These are phyloP conservation scores for Tolypocladium tropicale DNA, from an alignment of 2,329 filamentous ascomycete genomes.

Conservation along the genomic window DNA sequence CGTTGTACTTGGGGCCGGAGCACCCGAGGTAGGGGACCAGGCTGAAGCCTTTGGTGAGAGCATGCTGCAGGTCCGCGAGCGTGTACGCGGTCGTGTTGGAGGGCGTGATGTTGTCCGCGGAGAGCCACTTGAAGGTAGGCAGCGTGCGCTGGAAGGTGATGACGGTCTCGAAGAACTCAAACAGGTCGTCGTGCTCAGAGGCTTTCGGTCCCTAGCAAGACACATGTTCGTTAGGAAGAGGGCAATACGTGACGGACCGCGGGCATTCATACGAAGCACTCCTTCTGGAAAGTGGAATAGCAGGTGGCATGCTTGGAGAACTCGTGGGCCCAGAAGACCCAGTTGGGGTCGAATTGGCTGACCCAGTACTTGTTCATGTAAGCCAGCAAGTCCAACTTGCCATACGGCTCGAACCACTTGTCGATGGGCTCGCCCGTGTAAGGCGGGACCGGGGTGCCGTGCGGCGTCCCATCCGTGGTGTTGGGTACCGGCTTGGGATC, in stretches of 20 bases:
- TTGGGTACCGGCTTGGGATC: conserved; percentile 52
- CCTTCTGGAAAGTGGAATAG: conserved; percentile 53
- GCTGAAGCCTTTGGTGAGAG: conserved; percentile 39
- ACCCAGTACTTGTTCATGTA: conserved; percentile 61
- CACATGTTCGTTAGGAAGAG: no score
- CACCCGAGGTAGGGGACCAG: conserved; percentile 51
- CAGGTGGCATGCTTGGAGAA: conserved; percentile 61
- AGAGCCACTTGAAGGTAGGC: conserved; percentile 53
- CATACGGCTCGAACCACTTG: conserved; percentile 47
- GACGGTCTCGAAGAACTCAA: conserved; percentile 53
- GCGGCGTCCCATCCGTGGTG: conserved; percentile 46
- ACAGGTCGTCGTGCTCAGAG: conserved; percentile 44
- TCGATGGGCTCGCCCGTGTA: conserved; percentile 49
- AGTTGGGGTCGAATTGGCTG: conserved; percentile 43
- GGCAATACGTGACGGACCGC: no score
- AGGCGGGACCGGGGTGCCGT: conserved; percentile 41
- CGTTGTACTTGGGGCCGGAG: conserved; percentile 48
- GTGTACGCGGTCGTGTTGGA: conserved; percentile 48
- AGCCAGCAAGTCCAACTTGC: conserved; percentile 46
- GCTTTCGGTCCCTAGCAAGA: conserved; percentile 37
- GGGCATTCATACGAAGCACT: conserved; percentile 40
- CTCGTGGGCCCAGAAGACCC: conserved; percentile 56
- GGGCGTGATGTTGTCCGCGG: conserved; percentile 40
- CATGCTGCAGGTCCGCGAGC: conserved; percentile 38
- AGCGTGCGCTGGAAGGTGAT: conserved; percentile 46